Percentiles rank a stretch among this genome's conserved stretches.
Evolutionary conservation across 192 early-diverging fungal genomes (phyloP).

Genomic region (Coemansia sp.): DNA sequence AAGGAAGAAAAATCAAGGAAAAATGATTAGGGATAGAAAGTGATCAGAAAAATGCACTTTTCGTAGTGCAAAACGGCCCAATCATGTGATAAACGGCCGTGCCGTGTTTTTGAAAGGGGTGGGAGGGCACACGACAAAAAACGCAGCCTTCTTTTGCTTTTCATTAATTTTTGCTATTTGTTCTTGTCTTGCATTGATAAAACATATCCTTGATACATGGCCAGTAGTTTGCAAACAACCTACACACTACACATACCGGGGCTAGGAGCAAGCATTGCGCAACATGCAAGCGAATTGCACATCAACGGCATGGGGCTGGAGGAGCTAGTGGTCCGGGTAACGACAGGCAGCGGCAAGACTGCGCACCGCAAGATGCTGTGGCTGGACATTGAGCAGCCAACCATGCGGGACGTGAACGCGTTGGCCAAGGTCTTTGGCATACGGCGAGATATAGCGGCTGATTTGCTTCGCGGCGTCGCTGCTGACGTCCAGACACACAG

Average conservation of each 20-base stretch:
- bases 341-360: neutral
- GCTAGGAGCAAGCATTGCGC: neutral
- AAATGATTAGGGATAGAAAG: too few relatives aligned
- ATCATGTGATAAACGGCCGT: too few relatives aligned
- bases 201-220: too few relatives aligned
- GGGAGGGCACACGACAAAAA: too few relatives aligned
- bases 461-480: neutral
- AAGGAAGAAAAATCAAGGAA: too few relatives aligned
- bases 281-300: neutral
- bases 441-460: neutral
- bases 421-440: slow-evolving; percentile 6
- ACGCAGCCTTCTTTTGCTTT: too few relatives aligned
- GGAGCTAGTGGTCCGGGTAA: neutral
- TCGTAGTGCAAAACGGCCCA: too few relatives aligned
- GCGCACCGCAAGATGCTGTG: neutral
- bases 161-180: too few relatives aligned
- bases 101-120: too few relatives aligned
- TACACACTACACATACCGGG: slow-evolving; percentile 11
- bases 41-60: too few relatives aligned
- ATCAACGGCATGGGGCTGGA: slow-evolving; percentile 7
- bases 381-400: slow-evolving; percentile 17
- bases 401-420: neutral
- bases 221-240: too few relatives aligned
- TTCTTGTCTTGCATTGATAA: too few relatives aligned
- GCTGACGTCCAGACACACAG: neutral